Evolutionary conservation across 2,329 filamentous ascomycete species (phyloP).

Genomic region (Neonectria punicea): DNA sequence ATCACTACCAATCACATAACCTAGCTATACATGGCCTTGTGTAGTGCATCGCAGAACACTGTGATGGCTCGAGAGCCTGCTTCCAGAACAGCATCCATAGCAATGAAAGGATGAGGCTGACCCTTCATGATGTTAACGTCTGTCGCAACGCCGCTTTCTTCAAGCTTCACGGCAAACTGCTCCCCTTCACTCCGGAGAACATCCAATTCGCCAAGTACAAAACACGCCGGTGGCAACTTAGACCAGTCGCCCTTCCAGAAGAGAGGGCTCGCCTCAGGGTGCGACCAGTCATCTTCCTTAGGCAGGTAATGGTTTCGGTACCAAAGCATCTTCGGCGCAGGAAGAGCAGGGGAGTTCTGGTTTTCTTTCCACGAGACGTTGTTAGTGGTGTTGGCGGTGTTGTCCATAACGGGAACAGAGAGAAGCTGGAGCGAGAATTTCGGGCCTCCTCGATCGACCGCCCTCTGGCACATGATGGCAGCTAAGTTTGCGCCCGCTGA

Average conservation of each 20-base stretch:
- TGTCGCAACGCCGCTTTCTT: neutral
- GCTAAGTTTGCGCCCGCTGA: constrained; percentile 22
- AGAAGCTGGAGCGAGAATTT: constrained; percentile 2
- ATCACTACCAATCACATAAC: neutral
- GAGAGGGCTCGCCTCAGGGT: constrained; percentile 65
- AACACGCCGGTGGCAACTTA: constrained; percentile 55
- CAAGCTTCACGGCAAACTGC: neutral
- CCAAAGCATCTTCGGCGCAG: neutral
- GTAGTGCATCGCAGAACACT: constrained; percentile 46
- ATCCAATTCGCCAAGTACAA: neutral
- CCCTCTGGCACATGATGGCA: constrained; percentile 59
- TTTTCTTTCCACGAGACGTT: neutral
- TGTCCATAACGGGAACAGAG: constrained; percentile 1
- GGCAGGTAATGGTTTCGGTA: constrained; percentile 50
- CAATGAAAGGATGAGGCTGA: constrained; percentile 12
- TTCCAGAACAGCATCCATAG: constrained; percentile 15
- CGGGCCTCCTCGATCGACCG: constrained; percentile 55
- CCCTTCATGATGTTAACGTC: constrained; percentile 9
- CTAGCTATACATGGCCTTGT: constrained; percentile 12
- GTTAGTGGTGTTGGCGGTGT: neutral
- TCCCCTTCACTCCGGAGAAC: neutral
- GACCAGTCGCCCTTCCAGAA: constrained; percentile 62
- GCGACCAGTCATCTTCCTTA: constrained; percentile 53
- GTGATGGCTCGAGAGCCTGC: constrained; percentile 54
- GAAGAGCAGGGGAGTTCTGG: neutral